Evolutionary conservation across 1,139 yeast species (phyloP), one percentile per base, ranked within the genome.

Genomic region (Pichia cactophila): DNA sequence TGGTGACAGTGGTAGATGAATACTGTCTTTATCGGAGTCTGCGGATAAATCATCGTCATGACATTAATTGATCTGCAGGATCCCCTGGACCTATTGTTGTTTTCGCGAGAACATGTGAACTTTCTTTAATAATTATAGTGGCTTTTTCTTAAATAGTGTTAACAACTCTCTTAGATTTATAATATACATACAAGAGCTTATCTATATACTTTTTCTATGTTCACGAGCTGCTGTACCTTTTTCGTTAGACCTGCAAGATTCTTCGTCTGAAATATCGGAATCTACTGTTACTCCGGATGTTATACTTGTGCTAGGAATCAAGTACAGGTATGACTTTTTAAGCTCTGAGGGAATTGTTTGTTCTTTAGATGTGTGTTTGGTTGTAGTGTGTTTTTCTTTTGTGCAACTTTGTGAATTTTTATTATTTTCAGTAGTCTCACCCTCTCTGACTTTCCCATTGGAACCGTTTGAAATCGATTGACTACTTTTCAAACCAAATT

Each of bases 401-500:
- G 38, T 35, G 23, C 16, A 23, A 12, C 12, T 31, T 11, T 31
- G n/a, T 31, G 5, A 3, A 3, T 11, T 12, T 31, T 31, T 2
- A 10, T 31, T 14, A 2, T 31, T 14, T 2, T 31, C 35, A 31
- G 35, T 5, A 31, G n/a, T 31, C 1, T 31, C 12, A 31, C n/a
- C 35, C 3, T 31, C n/a, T 31, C 12, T 31, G 7, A 11, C 35
- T 31, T 31, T 31, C 35, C n/a, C n/a, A 3, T 31, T 31, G 7
- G n/a, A 14, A 5, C 14, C 7, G 7, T 37, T 48, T 33, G 31
- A 26, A 9, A 35, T 33, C 4, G 47, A 41, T 33, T 10, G 10
- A 4, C 37, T 5, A 31, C 50, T 48, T 5, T 38, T 28, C 12
- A 44, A 23, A 9, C 50, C 50, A 35, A 48, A 48, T 12, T 45